Base-by-base conservation (phyloP, 495 filamentous ascomycete genomes). In the Aspergillus kassunensis region DNA sequence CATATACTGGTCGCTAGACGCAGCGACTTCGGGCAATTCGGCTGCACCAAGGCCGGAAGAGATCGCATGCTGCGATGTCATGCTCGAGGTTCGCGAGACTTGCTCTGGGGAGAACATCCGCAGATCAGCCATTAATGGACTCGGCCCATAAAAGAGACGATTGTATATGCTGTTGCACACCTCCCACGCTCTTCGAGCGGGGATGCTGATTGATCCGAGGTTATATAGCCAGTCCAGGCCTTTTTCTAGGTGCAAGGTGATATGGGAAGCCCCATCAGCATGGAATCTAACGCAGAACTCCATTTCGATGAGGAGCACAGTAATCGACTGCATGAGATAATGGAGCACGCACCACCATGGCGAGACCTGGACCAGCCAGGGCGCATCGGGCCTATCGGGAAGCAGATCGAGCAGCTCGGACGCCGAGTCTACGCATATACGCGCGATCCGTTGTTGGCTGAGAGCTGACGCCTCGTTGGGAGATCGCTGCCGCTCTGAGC, bases 331-430 rank as follows among this genome's bases (percentile, higher is more conserved):
- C 58, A 79, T 78, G 19, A 84, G 55, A 49, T 78, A 76, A 55
- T 85, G 82, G 3, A 85, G 58, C 3, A 77, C 59, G 45, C 68
- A 75, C 79, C 79, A 85, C 80, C 81, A 85, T 15, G 80, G 79
- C 2, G 69, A 62, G 5, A 72, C 60, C 11, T 64, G 55, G 48
- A 77, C 74, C 0, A 83, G 55, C 57, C 62, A 65, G 21, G 51
- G 34, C 6, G 47, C 44, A 16, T 46, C 44, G 5, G 44, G 44
- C n/a, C 24, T 46, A 13, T 69, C 55, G 8, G 72, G 75, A 2
- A 84, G 49, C 7, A 83, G 58, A 18, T 67, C 59, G 1, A 83
- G 58, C 44, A 76, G 71, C 6, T 71, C 59, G n/a, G 64, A 61
- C 3, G 81, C 81, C 8, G 77, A 71, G 11, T 67, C 51, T 12